These are phyloP conservation scores for Melocanna baccifera DNA, from an alignment of 176 grass and related monocot species.

Conservation along the genomic window DNA sequence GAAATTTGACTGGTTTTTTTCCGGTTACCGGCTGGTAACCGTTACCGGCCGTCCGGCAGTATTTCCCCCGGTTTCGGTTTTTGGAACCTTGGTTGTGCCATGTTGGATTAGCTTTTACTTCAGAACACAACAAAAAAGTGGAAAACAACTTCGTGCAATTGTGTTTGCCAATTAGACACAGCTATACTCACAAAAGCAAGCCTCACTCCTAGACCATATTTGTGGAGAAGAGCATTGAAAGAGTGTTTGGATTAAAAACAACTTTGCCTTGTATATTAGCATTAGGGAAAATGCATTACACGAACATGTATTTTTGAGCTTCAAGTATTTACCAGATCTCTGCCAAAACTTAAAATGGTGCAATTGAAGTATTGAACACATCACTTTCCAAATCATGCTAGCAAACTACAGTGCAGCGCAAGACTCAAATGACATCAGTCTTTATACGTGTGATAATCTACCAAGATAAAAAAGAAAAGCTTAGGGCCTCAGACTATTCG, in stretches of 20 bases:
- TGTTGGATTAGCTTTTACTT: slow-evolving; percentile 18
- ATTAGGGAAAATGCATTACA: background rate
- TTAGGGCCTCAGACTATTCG: background rate
- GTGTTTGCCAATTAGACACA: background rate
- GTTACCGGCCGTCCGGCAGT: no score
- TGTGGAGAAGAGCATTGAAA: background rate
- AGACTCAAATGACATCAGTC: background rate
- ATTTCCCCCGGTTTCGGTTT: no score
- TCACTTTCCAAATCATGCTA: background rate
- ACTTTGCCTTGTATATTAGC: background rate
- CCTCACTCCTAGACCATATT: background rate
- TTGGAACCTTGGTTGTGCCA: no score
- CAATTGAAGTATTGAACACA: background rate
- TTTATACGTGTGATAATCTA: background rate
- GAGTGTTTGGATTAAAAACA: background rate
- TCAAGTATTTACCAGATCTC: background rate
- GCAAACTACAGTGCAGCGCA: background rate
- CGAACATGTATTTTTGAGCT: background rate
- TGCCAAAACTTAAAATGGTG: background rate
- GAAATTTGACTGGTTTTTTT: no score
- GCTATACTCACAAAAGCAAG: background rate
- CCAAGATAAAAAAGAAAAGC: background rate
- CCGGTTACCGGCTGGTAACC: no score
- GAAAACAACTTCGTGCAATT: background rate
- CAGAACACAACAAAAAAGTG: background rate